Evolutionary conservation across 2,329 filamentous ascomycete species (phyloP), one percentile per base, ranked within the genome.

Genomic region (Epichloe coenophiala): DNA sequence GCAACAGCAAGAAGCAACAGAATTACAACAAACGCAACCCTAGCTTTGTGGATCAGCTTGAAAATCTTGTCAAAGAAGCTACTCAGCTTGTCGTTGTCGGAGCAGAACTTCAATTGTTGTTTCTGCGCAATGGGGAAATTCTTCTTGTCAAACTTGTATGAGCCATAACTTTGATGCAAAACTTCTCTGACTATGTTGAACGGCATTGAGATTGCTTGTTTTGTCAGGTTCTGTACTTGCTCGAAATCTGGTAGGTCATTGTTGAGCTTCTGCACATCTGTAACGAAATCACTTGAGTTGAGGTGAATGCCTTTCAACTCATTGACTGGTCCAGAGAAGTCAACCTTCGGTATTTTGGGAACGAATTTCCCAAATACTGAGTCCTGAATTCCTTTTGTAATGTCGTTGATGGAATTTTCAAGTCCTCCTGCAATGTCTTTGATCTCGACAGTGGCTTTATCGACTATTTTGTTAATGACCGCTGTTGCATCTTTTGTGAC

Each of bases 81-180:
- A 61, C 83, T 81, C 66, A 98, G 85, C 35, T 78, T 81, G 56
- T 87, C 77, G 68, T 93, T 88, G 62, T 88, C 81, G 41, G 88
- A 88, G 71, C 93, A 98, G 70, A 98, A 97, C 1, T 77, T 83
- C 49, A 98, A 73, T 38, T 81, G 71, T 65, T 94, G 77, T 70
- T 95, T 95, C 58, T 83, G 71, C 1, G 93, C 89, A 3, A 95
- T 76, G 90, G 90, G 88, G 59, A 98, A 91, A 9, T 84, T 68
- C 12, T 79, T 78, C 15, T 81, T 76, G 63, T 96, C 81, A 63
- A 97, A 95, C 35, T 73, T 76, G 72, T 89, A 97, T 54, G 72
- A 76, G 47, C 80, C 77, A 60, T 93, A 77, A 36, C 76, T 81
- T 13, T 81, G 69, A 56, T 88, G 84, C 60, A 98, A 77, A 45